Percentiles rank a stretch among this genome's conserved stretches.
phyloP scores from a whole-genome alignment of 805 yeast genomes.

The Cyberlindnera galapagoensis region DNA sequence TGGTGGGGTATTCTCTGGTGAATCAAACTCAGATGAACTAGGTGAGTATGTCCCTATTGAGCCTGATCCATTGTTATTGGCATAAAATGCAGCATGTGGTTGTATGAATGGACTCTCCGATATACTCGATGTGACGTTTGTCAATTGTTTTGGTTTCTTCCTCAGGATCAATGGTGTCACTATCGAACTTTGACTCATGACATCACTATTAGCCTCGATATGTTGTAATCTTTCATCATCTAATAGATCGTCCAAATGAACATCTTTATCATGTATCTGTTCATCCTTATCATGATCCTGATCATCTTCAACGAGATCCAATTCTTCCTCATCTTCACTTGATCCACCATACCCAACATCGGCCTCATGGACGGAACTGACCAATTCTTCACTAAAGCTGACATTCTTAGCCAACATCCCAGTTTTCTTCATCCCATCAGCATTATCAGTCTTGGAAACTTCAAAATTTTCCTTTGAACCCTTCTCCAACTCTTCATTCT shows the following conservation, averaged over 20 bases:
- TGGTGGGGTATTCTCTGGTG: conserved; percentile 27
- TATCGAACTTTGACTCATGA: conserved; percentile 17
- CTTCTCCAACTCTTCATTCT: conserved; percentile 58
- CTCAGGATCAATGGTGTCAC: conserved; percentile 17
- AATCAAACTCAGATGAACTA: conserved; percentile 37
- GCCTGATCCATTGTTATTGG: conserved; percentile 27
- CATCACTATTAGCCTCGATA: conserved; percentile 16
- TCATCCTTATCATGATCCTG: conserved; percentile 11
- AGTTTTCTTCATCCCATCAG: conserved; percentile 1
- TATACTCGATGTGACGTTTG: neutral
- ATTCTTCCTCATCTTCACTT: conserved; percentile 2
- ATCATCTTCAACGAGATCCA: conserved; percentile 5
- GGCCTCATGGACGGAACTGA: conserved; percentile 11
- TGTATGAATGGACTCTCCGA: conserved; percentile 20
- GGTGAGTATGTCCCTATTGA: conserved; percentile 43
- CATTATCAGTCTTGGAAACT: neutral
- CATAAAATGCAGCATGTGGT: conserved; percentile 25
- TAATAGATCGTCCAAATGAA: neutral
- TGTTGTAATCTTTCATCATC: conserved; percentile 9
- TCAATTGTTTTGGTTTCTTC: conserved; percentile 10
- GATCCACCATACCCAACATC: conserved; percentile 7
- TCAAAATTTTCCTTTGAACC: conserved; percentile 12
- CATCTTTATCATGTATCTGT: conserved; percentile 2
- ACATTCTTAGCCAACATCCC: conserved; percentile 16
- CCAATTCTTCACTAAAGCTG: conserved; percentile 14